A percentile compares a stretch with the other conserved stretches of the same genome.
Conservation (phyloP, 2,329 filamentous ascomycete species). For the Cercospora janseana region DNA sequence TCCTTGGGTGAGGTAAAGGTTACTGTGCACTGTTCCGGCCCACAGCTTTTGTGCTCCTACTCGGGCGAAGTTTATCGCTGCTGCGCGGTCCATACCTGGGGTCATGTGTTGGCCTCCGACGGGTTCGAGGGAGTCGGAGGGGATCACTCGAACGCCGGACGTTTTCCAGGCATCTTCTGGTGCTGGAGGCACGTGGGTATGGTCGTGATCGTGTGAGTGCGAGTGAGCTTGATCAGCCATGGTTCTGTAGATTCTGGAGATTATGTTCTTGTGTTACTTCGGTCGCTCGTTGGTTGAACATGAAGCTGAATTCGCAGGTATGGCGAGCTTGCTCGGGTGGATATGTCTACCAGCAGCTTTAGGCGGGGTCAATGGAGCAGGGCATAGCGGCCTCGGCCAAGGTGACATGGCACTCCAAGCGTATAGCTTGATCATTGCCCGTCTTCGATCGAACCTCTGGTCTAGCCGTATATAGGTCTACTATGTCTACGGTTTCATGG, state of each 20-base stretch:
- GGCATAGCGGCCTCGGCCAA: slow-evolving; percentile 10
- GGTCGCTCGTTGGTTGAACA: not conserved
- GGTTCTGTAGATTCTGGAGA: not conserved
- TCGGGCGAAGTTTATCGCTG: slow-evolving; percentile 47
- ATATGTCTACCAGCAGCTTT: not conserved
- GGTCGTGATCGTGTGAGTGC: slow-evolving; percentile 18
- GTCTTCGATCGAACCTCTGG: too few species aligned
- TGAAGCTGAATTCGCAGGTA: not conserved
- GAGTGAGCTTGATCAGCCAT: slow-evolving; percentile 13
- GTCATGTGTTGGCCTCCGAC: slow-evolving; percentile 40
- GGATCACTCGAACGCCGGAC: slow-evolving; percentile 46
- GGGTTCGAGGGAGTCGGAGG: slow-evolving; percentile 42
- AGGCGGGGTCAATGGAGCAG: slow-evolving; percentile 6
- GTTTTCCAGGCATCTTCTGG: slow-evolving; percentile 42
- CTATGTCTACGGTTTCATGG: too few species aligned
- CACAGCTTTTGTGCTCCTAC: slow-evolving; percentile 48
- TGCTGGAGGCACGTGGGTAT: slow-evolving; percentile 19
- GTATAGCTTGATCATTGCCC: too few species aligned
- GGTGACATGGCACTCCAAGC: too few species aligned
- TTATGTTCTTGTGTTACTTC: not conserved
- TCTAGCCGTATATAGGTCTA: too few species aligned
- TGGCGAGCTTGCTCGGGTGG: slow-evolving; percentile 1
- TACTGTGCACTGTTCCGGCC: slow-evolving; percentile 43
- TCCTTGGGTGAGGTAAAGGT: not conserved
- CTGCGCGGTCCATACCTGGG: slow-evolving; percentile 46